A percentile compares a stretch with the other conserved stretches of the same genome.
Conservation (phyloP, 768 basidiomycete species). For the Chlorophyllum brunneum region DNA sequence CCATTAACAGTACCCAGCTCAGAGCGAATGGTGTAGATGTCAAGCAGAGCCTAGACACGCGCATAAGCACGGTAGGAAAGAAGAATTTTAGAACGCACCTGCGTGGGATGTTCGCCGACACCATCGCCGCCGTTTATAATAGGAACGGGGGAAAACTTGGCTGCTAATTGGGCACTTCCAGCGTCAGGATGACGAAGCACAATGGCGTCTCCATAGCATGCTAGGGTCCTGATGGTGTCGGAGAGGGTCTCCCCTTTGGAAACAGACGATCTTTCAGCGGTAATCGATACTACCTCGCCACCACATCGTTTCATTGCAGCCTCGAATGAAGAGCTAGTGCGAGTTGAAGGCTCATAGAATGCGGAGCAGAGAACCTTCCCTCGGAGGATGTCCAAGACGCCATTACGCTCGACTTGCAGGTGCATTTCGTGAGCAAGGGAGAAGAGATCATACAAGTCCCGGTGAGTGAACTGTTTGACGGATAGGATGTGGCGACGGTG, state of each 20-base stretch:
- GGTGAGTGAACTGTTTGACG: constrained; percentile 88
- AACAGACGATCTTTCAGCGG: constrained; percentile 80
- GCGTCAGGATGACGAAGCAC: constrained; percentile 93
- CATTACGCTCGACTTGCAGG: constrained; percentile 89
- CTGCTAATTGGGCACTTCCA: constrained; percentile 92
- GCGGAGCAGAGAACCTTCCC: constrained; percentile 88
- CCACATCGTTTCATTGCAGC: constrained; percentile 99
- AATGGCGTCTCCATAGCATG: constrained; percentile 93
- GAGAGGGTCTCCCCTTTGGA: constrained; percentile 90
- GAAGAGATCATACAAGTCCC: constrained; percentile 92
- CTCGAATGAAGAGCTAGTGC: constrained; percentile 95
- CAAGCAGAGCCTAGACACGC: constrained; percentile 64
- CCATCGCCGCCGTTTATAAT: constrained; percentile 98
- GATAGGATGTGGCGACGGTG: constrained; percentile 90
- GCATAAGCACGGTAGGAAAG: constrained; percentile 1
- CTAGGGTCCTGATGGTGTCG: constrained; percentile 91
- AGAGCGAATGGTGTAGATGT: constrained; percentile 93
- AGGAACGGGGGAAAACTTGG: constrained; percentile 93
- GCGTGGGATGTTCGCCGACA: constrained; percentile 94
- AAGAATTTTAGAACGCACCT: constrained; percentile 51
- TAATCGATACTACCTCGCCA: constrained; percentile 88
- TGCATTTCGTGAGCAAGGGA: constrained; percentile 96
- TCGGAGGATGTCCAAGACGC: constrained; percentile 82
- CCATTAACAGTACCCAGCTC: constrained; percentile 98
- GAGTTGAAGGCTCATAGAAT: constrained; percentile 97